Base-by-base conservation (phyloP, 1,284 basidiomycete genomes). In the Psilocybe mexicana region DNA sequence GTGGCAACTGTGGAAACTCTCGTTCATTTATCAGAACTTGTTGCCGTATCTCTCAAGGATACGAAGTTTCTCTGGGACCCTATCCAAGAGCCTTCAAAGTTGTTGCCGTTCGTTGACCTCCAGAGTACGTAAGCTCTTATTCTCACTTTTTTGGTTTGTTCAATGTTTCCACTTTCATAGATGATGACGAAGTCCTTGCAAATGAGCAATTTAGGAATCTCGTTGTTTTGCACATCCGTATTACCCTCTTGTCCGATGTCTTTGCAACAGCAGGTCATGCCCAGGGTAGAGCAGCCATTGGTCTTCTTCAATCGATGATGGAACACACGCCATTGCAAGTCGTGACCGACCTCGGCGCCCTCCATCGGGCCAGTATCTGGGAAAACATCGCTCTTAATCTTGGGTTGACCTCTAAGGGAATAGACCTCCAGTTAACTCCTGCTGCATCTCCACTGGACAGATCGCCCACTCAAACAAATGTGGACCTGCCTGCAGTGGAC, bases 331-430 rank as follows among this genome's bases (percentile, higher is more conserved):
- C 88, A 10, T 79, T 84, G 3, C 80, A 87, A 58, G 84, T 93
- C 26, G 74, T 98, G 28, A 73, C 79, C 5, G 84, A 93, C 62
- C 80, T 99, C 28, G 96, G 94, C 7, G 75, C 83, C 30, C 76
- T 98, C 10, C 94, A 97, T 69, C 86, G 94, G n/a, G 83, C 86
- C 2, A 86, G 85, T 62, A 81, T 92, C 14, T 95, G 92, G 92
- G 93, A 96, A 74, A 92, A 92, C 64, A 87, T 94, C 51, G 76
- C 87, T 26, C 79, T 96, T 61, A 93, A 92, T 67, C 76, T 78
- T 24, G 82, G 79, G 24, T 71, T 89, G 10, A 72, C 77, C 24
- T 73, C 76, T 6, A 83, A 81, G 62, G 85, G 84, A 28, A 81
- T 87, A 26, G 75, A 79, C 43, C 55, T 78, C 3, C 69, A 71